A percentile compares a stretch with the other conserved stretches of the same genome.
Evolutionary conservation across 371 early-diverging fungal species (phyloP).

Genomic region (Mortierella sp.): DNA sequence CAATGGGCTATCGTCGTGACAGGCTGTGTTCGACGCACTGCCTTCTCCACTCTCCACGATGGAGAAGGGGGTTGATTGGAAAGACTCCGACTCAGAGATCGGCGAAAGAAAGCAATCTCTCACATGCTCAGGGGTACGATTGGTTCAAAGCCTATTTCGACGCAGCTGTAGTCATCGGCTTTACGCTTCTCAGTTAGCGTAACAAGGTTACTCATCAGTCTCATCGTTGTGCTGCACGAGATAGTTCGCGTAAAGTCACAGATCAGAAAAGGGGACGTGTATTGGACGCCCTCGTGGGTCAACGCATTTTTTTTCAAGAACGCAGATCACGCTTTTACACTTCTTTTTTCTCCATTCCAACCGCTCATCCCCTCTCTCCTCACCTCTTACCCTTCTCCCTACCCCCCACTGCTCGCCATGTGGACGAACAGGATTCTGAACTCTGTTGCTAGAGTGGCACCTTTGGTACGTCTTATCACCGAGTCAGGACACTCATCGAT

Average conservation of each 20-base stretch:
- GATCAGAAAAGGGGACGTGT: no score
- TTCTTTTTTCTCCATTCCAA: constrained; percentile 5
- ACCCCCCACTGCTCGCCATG: constrained; percentile 15
- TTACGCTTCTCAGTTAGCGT: constrained; percentile 5
- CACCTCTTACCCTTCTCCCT: constrained; percentile 2
- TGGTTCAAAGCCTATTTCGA: background rate
- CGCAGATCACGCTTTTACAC: constrained; percentile 6
- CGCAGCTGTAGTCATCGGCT: constrained; percentile 22
- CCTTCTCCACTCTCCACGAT: no score
- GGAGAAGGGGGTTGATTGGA: no score
- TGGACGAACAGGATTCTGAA: constrained; percentile 38
- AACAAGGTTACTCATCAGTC: constrained; percentile 17
- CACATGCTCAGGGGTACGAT: constrained; percentile 11
- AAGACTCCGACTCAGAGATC: no score
- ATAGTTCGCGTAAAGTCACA: background rate
- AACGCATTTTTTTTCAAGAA: background rate
- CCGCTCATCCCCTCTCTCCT: constrained; percentile 6
- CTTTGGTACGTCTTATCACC: constrained; percentile 16
- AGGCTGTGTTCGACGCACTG: no score
- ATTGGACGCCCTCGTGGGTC: background rate
- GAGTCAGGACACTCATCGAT: background rate
- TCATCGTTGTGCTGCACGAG: background rate
- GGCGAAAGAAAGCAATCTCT: background rate
- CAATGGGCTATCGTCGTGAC: no score
- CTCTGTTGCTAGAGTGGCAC: constrained; percentile 19